Evolutionary conservation across 495 filamentous ascomycete genomes (phyloP).

Genomic region (Penicillium odoratum): DNA sequence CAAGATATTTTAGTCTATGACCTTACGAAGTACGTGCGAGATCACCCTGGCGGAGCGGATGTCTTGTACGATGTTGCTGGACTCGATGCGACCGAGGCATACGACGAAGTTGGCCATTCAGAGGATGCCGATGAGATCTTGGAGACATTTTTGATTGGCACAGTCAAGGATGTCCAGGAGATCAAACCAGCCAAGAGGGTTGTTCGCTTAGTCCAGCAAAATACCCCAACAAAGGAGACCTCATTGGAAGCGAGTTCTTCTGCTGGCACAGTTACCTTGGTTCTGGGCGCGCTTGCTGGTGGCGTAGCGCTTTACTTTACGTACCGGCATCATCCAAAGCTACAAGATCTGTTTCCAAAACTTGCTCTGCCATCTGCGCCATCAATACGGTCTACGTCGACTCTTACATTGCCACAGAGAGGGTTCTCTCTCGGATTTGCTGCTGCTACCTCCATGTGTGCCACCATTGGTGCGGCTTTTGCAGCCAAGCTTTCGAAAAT

Average conservation of each 20-base stretch:
- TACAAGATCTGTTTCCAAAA: no score
- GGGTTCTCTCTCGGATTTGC: slow-evolving; percentile 30
- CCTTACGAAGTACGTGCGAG: slow-evolving; percentile 48
- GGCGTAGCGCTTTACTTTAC: no score
- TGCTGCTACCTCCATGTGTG: slow-evolving; percentile 25
- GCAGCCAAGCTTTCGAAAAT: slow-evolving; percentile 14
- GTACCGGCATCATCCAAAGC: no score
- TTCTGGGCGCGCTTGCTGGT: no score
- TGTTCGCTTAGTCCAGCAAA: slow-evolving; percentile 24
- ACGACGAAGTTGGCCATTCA: slow-evolving; percentile 55
- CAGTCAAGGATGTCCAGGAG: slow-evolving; percentile 26
- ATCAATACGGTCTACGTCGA: no score
- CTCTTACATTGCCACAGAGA: no score
- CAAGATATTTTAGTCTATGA: slow-evolving; percentile 45
- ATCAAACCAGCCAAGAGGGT: slow-evolving; percentile 1
- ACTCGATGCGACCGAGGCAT: slow-evolving; percentile 50
- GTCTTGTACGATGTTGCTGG: slow-evolving; percentile 51
- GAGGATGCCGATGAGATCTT: slow-evolving; percentile 42
- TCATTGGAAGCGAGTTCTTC: no score
- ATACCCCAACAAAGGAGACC: no score
- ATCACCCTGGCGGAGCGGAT: slow-evolving; percentile 56
- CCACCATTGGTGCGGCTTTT: background rate
- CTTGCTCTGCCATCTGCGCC: no score
- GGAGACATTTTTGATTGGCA: slow-evolving; percentile 31
- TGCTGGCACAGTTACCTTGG: no score